Base-by-base conservation (phyloP, 257 asterid species). In the Eucommia ulmoides region DNA sequence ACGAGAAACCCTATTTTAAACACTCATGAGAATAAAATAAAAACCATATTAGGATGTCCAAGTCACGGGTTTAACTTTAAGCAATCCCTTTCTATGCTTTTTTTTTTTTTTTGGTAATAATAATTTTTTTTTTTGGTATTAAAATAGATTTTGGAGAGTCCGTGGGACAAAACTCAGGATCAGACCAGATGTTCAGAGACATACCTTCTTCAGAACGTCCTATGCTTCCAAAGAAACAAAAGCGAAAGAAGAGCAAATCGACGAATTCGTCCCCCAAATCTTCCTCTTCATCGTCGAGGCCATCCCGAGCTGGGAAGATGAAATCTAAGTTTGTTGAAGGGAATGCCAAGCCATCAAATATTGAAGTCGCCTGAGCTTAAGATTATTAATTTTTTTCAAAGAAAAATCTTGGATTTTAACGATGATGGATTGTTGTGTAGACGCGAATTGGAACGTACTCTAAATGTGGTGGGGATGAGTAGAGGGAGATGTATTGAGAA, bases 271-370 rank as follows among this genome's bases (percentile, higher is more conserved):
- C 48, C 4, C 48, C 48, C 7, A 42, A 18, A 21, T 42, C 48
- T 5, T 57, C 80, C 20, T 16, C 2, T 25, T 78, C 89, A 22
- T 59, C 76, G 23, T 77, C 88, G 23, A 67, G 63, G 65, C 57
- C 87, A 9, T 63, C 84, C 19, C 68, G 84, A 50, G 59, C 65
- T 49, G 52, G 76, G 35, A 71, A 71, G 54, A 54, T 80, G 1
- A 79, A 77, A 62, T 41, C 81, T 62, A 77, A 84, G 47, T 77
- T 79, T 14, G 70, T 59, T 5, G 88, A 81, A 60, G 82, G 70
- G 45, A 68, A 60, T 61, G 73, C 64, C 3, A 68, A 66, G 21
- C 60, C 72, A 23, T 22, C 70, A 47, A 73, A 83, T 62, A 75
- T 83, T 55, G 81, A 79, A n/a, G n/a, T n/a, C n/a, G n/a, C n/a